A percentile compares a stretch with the other conserved stretches of the same genome.
These are phyloP conservation scores for Syzygium malaccense DNA, from an alignment of 441 rosid species.

Conservation along the genomic window DNA sequence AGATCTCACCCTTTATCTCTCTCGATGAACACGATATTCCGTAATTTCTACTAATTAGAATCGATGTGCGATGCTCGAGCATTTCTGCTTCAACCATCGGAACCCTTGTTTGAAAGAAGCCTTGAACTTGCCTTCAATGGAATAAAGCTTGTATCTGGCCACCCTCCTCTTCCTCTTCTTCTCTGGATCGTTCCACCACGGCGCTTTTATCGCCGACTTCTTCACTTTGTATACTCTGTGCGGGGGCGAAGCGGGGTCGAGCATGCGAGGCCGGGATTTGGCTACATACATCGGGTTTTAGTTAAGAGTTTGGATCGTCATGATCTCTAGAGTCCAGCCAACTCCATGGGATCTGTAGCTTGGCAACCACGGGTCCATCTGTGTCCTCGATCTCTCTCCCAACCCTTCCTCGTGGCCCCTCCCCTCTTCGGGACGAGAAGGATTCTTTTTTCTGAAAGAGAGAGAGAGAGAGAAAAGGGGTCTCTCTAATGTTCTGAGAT, in stretches of 20 bases:
- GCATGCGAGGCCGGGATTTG: no score
- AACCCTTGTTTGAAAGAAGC: slow-evolving; percentile 33
- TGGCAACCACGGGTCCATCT: no score
- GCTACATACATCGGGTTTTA: no score
- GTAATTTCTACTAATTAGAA: background rate
- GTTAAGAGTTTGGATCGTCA: no score
- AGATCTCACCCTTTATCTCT: background rate
- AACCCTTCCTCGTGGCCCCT: background rate
- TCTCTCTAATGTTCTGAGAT: background rate
- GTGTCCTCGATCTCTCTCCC: background rate
- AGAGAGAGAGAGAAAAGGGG: background rate
- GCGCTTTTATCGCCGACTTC: no score
- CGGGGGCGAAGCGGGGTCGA: no score
- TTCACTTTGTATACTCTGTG: no score
- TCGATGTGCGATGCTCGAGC: slow-evolving; percentile 30
- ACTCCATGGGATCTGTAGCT: no score
- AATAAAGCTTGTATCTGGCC: slow-evolving; percentile 28
- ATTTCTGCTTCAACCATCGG: slow-evolving; percentile 50
- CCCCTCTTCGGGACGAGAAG: background rate
- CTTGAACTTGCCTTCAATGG: slow-evolving; percentile 47
- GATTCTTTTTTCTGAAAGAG: background rate
- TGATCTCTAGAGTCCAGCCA: no score
- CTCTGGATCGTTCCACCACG: no score
- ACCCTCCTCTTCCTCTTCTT: no score
- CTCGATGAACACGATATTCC: background rate